Evolutionary conservation across 2,329 filamentous ascomycete species (phyloP).

Genomic region (Aspergillus japonicus): DNA sequence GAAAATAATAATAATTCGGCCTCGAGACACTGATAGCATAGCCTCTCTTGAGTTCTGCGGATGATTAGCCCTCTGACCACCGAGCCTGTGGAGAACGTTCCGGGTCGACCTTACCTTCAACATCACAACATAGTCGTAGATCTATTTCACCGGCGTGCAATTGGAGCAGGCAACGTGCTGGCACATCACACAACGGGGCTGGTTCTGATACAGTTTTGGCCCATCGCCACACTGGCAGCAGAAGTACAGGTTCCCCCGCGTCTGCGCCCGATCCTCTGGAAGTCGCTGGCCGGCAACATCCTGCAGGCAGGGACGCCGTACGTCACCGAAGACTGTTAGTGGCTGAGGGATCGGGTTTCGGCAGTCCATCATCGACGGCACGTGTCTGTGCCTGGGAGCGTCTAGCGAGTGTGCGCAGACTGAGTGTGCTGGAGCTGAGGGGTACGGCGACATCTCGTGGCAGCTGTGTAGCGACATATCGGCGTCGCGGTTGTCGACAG

Average conservation of each 20-base stretch:
- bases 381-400: background rate
- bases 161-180: slow-evolving; percentile 29
- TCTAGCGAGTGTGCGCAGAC: background rate
- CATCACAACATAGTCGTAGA: background rate
- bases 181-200: slow-evolving; percentile 36
- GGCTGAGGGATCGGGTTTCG: background rate
- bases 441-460: slow-evolving; percentile 6
- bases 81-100: background rate
- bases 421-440: background rate
- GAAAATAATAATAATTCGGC: background rate
- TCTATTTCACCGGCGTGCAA: slow-evolving; percentile 33
- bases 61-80: background rate
- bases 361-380: background rate
- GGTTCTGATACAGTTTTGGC: slow-evolving; percentile 37
- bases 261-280: background rate
- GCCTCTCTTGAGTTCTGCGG: background rate
- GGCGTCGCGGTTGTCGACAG: background rate
- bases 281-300: slow-evolving; percentile 6
- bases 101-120: background rate
- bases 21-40: background rate
- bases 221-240: slow-evolving; percentile 43
- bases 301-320: background rate
- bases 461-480: background rate
- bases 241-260: slow-evolving; percentile 32
- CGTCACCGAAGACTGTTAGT: background rate